phyloP scores from a whole-genome alignment of 2,329 filamentous ascomycete species.

The Aspergillus sclerotialis region DNA sequence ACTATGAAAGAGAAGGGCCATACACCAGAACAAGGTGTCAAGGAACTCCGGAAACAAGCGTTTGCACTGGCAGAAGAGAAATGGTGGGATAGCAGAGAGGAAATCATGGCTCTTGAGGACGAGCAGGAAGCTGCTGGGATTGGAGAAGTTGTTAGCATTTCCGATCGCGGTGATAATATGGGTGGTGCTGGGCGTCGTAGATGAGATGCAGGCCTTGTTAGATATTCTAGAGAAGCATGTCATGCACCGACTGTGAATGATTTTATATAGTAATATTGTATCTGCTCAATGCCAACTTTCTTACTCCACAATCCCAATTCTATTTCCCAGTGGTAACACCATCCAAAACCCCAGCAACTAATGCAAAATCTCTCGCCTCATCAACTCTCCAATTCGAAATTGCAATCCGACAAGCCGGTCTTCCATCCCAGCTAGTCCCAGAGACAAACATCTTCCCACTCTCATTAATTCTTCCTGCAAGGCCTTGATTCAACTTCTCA shows the following conservation, averaged over 20 bases:
- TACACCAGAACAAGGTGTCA: slow-evolving; percentile 55
- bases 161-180: slow-evolving; percentile 56
- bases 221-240: too few relatives aligned
- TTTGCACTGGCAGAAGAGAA: slow-evolving; percentile 91
- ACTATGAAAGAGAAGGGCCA: slow-evolving; percentile 62
- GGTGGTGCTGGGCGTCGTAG: slow-evolving; percentile 42
- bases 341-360: slow-evolving; percentile 59
- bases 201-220: slow-evolving; percentile 16
- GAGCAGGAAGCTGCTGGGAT: slow-evolving; percentile 95
- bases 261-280: too few relatives aligned
- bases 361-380: slow-evolving; percentile 55
- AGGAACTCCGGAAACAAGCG: slow-evolving; percentile 86
- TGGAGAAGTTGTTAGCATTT: slow-evolving; percentile 83
- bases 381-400: slow-evolving; percentile 79
- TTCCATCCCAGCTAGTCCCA: slow-evolving; percentile 69
- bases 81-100: slow-evolving; percentile 98
- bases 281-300: too few relatives aligned
- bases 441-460: slow-evolving; percentile 73
- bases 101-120: slow-evolving; percentile 84
- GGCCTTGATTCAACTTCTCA: slow-evolving; percentile 52
- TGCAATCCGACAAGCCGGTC: slow-evolving; percentile 71
- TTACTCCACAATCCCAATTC: too few relatives aligned
- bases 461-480: slow-evolving; percentile 68
- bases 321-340: slow-evolving; percentile 33
- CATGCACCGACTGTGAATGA: too few relatives aligned